Evolutionary conservation across 805 yeast genomes (phyloP).

Genomic region (Cyberlindnera meyerae): DNA sequence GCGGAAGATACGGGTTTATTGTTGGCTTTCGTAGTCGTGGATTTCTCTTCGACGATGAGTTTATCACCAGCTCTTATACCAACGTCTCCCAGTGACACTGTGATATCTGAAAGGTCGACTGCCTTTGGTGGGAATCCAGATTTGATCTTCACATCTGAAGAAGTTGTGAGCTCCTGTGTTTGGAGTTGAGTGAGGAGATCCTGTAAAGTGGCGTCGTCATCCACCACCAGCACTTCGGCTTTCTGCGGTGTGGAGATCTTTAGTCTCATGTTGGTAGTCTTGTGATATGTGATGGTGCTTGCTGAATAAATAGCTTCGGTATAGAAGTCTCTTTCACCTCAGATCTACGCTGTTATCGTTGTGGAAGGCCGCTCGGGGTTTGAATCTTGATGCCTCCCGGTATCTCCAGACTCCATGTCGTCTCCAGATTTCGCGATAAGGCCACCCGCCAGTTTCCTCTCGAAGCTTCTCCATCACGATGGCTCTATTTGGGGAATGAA

Average conservation of each 20-base stretch:
- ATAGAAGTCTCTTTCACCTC: too few species aligned
- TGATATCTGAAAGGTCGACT: constrained; percentile 29
- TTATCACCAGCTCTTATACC: constrained; percentile 60
- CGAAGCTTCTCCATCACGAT: too few species aligned
- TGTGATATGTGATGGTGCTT: too few species aligned
- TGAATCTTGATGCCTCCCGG: too few species aligned
- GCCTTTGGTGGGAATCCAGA: constrained; percentile 60
- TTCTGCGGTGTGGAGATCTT: constrained; percentile 29
- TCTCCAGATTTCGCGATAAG: not conserved
- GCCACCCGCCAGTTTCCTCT: not conserved
- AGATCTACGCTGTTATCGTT: too few species aligned
- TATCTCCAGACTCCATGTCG: too few species aligned
- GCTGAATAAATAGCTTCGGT: too few species aligned
- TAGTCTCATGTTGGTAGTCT: constrained; percentile 41
- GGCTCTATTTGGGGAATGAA: too few species aligned
- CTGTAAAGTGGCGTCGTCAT: constrained; percentile 31
- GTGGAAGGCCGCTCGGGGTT: too few species aligned
- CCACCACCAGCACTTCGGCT: constrained; percentile 32
- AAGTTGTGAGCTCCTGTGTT: constrained; percentile 1
- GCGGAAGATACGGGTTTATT: too few species aligned
- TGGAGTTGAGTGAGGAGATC: constrained; percentile 28
- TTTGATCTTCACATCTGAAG: constrained; percentile 30
- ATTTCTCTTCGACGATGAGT: constrained; percentile 33
- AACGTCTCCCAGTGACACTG: constrained; percentile 30
- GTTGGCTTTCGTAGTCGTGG: not conserved